A percentile compares a stretch with the other conserved stretches of the same genome.
Evolutionary conservation across 176 grass and related monocot genomes (phyloP).

Genomic region (Aegilops speltoides): DNA sequence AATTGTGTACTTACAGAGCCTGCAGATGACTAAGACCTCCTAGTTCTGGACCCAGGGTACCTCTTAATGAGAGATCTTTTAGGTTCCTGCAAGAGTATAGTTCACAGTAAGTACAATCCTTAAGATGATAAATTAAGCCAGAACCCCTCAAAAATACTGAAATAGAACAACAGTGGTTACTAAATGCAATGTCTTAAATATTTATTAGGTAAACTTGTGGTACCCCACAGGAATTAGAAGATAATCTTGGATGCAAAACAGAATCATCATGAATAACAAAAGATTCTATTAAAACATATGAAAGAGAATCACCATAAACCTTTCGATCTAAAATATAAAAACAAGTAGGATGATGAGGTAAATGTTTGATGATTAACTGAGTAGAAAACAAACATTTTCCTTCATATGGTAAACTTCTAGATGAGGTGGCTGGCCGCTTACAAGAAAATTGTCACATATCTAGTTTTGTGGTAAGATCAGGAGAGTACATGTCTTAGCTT

Average conservation of each 20-base stretch:
- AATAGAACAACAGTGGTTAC: not conserved
- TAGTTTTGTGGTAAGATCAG: not conserved
- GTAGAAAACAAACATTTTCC: not conserved
- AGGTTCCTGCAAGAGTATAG: conserved; percentile 62
- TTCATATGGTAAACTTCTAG: not conserved
- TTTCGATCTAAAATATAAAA: conserved; percentile 5
- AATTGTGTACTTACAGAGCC: conserved; percentile 75
- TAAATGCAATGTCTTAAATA: not conserved
- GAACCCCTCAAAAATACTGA: not conserved
- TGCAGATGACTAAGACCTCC: conserved; percentile 67
- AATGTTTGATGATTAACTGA: not conserved
- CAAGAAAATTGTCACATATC: not conserved
- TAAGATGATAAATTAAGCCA: conserved; percentile 17
- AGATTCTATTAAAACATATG: not conserved
- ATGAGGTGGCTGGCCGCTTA: not conserved
- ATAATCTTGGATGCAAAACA: not conserved
- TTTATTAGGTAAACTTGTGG: conserved; percentile 10
- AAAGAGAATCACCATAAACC: not conserved
- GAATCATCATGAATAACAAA: conserved; percentile 12
- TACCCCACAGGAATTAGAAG: not conserved
- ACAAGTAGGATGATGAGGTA: not conserved
- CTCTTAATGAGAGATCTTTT: conserved; percentile 69
- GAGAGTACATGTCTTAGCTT: not conserved
- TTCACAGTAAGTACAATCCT: conserved; percentile 21
- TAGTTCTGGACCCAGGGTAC: conserved; percentile 77